Evolutionary conservation across 371 early-diverging fungal genomes (phyloP).

Genomic region (Mucor mucedo): DNA sequence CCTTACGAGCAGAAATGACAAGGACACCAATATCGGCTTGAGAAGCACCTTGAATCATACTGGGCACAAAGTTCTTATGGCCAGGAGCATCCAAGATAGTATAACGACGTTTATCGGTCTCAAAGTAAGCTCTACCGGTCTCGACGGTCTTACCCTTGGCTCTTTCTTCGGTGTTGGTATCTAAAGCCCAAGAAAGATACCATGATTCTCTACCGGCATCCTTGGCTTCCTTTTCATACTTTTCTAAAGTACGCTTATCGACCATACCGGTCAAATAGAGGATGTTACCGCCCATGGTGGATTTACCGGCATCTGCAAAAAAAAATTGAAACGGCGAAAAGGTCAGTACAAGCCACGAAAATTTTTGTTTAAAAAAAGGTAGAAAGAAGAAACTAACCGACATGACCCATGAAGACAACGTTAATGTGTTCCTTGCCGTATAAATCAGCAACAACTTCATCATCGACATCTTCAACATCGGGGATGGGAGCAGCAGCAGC

Average conservation of each 20-base stretch:
- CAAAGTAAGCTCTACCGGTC: constrained; percentile 97
- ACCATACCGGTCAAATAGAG: constrained; percentile 96
- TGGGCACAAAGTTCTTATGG: constrained; percentile 99
- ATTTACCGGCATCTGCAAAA: constrained; percentile 97
- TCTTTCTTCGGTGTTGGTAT: constrained; percentile 95
- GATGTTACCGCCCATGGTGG: constrained; percentile 99
- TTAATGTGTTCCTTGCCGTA: constrained; percentile 92
- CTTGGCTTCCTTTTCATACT: constrained; percentile 96
- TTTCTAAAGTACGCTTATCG: constrained; percentile 99
- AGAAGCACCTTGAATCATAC: constrained; percentile 97
- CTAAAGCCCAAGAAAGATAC: constrained; percentile 98
- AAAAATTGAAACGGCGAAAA: too few species aligned
- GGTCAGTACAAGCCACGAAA: constrained; percentile 21
- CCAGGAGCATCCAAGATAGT: constrained; percentile 99
- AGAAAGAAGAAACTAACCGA: constrained; percentile 58
- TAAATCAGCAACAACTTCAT: constrained; percentile 69
- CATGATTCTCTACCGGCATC: constrained; percentile 96
- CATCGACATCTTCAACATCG: constrained; percentile 57
- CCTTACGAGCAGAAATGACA: constrained; percentile 97
- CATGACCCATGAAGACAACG: constrained; percentile 99
- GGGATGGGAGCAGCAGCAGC: constrained; percentile 16
- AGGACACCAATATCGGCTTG: constrained; percentile 98
- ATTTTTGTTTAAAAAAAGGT: background rate
- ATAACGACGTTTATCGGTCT: constrained; percentile 92
- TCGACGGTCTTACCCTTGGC: constrained; percentile 98